Evolutionary conservation across 768 basidiomycete species (phyloP), one percentile per base, ranked within the genome.

Genomic region (Strobilomyces echinocephalus): DNA sequence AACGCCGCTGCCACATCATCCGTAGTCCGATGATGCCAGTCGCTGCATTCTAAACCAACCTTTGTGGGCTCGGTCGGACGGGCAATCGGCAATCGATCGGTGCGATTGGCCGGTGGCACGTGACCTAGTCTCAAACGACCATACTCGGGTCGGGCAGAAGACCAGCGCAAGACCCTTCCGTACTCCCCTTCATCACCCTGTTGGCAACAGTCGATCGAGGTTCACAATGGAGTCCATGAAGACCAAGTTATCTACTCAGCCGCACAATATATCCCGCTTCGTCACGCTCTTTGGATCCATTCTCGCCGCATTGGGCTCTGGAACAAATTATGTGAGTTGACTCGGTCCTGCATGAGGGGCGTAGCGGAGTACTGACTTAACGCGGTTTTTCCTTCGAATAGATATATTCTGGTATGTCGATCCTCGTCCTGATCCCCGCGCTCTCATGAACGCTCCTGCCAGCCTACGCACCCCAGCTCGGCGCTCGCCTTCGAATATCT

Each of bases 391-490:
- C 18, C 8, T 42, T 18, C 20, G 16, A 47, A 24, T 30, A 69
- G 68, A 60, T 69, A 51, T 69, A 66, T 38, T 69, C 68, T 47
- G 69, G 68, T 68, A 34, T 9, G 65, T 52, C 14, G 18, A 46
- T 18, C 8, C 20, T 46, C 18, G 8, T 8, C 1, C 15, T 16
- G 9, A 1, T 8, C 14, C 1, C 11, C 30, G 4, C 21, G 2
- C 20, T 30, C 30, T 8, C 15, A 46, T 53, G 47, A 50, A 47
- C 21, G 18, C 49, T 40, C 38, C 20, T 34, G 34, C 54, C 55
- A 85, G 92, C 91, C 18, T 97, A 94, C 66, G 83, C 88, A 2
- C 92, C 93, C 0, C 92, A 95, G 66, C 79, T 95, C 5, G 89
- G 88, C 1, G 72, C 83, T n/a, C 80, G 83, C 38, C 78, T 95